These are phyloP conservation scores for Chalciporus chontae DNA, from an alignment of 768 basidiomycete genomes.

Conservation along the genomic window DNA sequence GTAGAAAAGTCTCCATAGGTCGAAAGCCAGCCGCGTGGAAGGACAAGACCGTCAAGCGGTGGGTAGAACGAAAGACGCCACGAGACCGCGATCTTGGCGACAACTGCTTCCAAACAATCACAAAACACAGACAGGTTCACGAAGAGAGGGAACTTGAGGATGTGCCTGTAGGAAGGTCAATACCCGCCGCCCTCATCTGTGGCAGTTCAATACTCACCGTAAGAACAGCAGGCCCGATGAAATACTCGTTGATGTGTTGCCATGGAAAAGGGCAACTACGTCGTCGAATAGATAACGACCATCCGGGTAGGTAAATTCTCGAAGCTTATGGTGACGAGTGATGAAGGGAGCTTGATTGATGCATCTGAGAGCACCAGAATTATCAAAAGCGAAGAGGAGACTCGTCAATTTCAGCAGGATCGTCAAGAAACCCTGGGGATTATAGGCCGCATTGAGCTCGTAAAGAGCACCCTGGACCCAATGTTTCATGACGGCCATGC, in stretches of 20 bases:
- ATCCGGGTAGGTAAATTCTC: constrained; percentile 11
- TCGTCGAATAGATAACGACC: constrained; percentile 32
- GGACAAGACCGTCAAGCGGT: constrained; percentile 42
- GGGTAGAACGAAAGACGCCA: constrained; percentile 18
- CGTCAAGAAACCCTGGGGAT: constrained; percentile 35
- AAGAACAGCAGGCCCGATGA: constrained; percentile 38
- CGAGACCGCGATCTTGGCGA: constrained; percentile 39
- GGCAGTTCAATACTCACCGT: constrained; percentile 29
- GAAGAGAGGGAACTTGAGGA: constrained; percentile 35
- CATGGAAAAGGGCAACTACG: constrained; percentile 28
- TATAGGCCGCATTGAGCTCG: constrained; percentile 17
- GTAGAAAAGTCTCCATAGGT: constrained; percentile 11
- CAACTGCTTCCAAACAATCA: constrained; percentile 47
- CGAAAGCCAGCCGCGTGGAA: constrained; percentile 54
- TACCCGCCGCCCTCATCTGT: background rate
- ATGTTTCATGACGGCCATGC: constrained; percentile 36
- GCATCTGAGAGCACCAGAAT: constrained; percentile 30
- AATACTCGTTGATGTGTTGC: constrained; percentile 24
- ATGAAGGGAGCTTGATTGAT: constrained; percentile 33
- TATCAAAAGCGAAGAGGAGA: constrained; percentile 40
- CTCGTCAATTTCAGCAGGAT: constrained; percentile 34
- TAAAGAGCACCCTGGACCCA: constrained; percentile 47
- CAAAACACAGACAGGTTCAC: constrained; percentile 50
- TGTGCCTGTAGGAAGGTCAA: constrained; percentile 35
- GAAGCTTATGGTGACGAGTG: background rate